A percentile compares a stretch with the other conserved stretches of the same genome.
Evolutionary conservation across 768 basidiomycete species (phyloP).

Genomic region (Panaeolus papilionaceus): DNA sequence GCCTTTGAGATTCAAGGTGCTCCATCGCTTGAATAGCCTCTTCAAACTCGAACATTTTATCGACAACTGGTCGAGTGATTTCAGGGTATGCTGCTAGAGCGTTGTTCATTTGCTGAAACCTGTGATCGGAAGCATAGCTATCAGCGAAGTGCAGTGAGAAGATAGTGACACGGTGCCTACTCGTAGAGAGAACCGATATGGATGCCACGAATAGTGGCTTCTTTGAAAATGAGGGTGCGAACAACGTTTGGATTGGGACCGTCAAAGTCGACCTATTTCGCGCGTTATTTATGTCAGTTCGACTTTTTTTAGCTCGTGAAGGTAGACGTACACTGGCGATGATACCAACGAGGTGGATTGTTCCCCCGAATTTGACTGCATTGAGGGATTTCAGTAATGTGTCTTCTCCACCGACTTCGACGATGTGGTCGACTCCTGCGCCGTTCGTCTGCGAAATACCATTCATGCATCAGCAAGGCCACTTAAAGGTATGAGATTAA

Average conservation of each 20-base stretch:
- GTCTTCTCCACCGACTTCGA: constrained; percentile 50
- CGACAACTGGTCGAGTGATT: constrained; percentile 55
- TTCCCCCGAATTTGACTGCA: constrained; percentile 43
- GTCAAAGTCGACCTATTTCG: neutral
- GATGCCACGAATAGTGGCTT: constrained; percentile 55
- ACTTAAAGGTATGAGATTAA: too few relatives aligned
- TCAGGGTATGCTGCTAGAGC: constrained; percentile 48
- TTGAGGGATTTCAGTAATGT: constrained; percentile 49
- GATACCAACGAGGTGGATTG: constrained; percentile 51
- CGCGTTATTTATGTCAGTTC: neutral
- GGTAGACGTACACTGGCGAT: constrained; percentile 39
- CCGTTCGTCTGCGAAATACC: constrained; percentile 34
- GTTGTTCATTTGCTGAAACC: constrained; percentile 60
- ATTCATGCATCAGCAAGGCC: neutral
- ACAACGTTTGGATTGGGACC: constrained; percentile 32
- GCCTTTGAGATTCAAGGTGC: constrained; percentile 58
- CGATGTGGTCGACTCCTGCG: constrained; percentile 38
- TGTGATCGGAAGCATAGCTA: constrained; percentile 22
- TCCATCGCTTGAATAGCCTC: constrained; percentile 57
- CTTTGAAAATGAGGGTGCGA: constrained; percentile 42
- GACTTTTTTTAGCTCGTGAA: too few relatives aligned
- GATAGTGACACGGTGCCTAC: constrained; percentile 35
- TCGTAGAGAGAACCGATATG: constrained; percentile 61
- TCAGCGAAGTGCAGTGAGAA: too few relatives aligned
- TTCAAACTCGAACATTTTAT: constrained; percentile 66